A percentile compares a stretch with the other conserved stretches of the same genome.
Evolutionary conservation across 2,329 filamentous ascomycete species (phyloP).

Genomic region (Dactylellina drechsleri): DNA sequence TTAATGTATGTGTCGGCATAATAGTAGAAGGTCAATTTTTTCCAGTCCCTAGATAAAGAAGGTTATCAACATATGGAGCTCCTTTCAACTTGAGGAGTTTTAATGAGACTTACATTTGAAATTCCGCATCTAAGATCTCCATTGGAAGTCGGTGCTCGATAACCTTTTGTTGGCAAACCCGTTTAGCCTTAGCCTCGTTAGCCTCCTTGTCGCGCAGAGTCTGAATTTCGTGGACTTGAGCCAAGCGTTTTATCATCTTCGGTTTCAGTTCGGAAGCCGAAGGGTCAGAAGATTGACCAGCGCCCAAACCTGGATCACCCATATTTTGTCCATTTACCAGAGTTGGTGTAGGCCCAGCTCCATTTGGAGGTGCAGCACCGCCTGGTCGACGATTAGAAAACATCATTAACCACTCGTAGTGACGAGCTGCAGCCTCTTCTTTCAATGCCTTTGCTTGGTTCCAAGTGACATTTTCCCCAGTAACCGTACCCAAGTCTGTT

Average conservation of each 20-base stretch:
- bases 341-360: slow-evolving; percentile 41
- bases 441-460: slow-evolving; percentile 88
- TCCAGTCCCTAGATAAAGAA: slow-evolving; percentile 79
- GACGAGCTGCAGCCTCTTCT: slow-evolving; percentile 90
- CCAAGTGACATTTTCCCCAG: slow-evolving; percentile 86
- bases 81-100: neutral
- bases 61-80: slow-evolving; percentile 28
- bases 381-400: slow-evolving; percentile 78
- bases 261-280: slow-evolving; percentile 83
- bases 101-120: slow-evolving; percentile 81
- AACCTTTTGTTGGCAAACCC: slow-evolving; percentile 95
- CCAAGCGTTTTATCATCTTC: slow-evolving; percentile 95
- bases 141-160: slow-evolving; percentile 93
- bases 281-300: slow-evolving; percentile 55
- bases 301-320: slow-evolving; percentile 55
- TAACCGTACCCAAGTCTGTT: slow-evolving; percentile 92
- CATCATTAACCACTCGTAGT: slow-evolving; percentile 99
- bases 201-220: slow-evolving; percentile 93
- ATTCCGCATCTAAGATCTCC: slow-evolving; percentile 98
- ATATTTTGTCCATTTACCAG: slow-evolving; percentile 55
- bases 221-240: slow-evolving; percentile 88
- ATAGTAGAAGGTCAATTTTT: slow-evolving; percentile 99
- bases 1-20: slow-evolving; percentile 98
- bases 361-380: slow-evolving; percentile 69
- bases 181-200: slow-evolving; percentile 96